Percentiles rank a stretch among this genome's conserved stretches.
Conservation (phyloP, 163 green algal species). For the Trebouxiophyceae sp. region DNA sequence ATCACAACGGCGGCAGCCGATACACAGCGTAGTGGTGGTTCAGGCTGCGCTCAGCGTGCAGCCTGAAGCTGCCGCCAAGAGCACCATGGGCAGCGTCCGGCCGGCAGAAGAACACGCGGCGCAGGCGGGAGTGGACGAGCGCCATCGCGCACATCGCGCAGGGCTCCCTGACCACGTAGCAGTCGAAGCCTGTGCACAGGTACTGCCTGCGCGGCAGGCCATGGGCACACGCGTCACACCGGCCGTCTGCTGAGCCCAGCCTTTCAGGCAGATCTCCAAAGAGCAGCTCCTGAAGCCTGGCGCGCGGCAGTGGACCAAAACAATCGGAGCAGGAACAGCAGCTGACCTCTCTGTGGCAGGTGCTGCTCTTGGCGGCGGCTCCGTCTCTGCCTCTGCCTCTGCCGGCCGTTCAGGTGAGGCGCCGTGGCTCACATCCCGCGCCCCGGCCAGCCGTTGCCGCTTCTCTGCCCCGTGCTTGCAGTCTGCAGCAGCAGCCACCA, state of each 20-base stretch:
- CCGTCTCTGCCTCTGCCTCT: no score
- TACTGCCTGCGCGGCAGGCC: constrained; percentile 50
- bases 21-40: constrained; percentile 92
- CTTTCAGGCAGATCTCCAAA: not conserved
- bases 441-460: not conserved
- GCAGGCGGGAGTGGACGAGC: constrained; percentile 78
- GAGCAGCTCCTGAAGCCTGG: not conserved
- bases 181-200: constrained; percentile 86
- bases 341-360: not conserved
- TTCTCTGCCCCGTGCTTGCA: no score
- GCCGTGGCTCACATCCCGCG: no score
- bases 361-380: no score
- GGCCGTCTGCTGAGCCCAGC: not conserved
- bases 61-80: constrained; percentile 42
- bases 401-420: no score
- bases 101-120: constrained; percentile 62
- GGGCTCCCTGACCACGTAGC: constrained; percentile 74
- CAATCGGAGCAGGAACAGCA: not conserved
- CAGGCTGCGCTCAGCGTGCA: constrained; percentile 69
- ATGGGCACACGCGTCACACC: not conserved
- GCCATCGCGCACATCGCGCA: constrained; percentile 96
- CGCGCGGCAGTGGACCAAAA: constrained; percentile 1
- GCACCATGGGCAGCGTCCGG: constrained; percentile 38
- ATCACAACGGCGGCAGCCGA: constrained; percentile 26
- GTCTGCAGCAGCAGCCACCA: no score